Percentiles rank a stretch among this genome's conserved stretches.
phyloP scores from a whole-genome alignment of 73 alveolate species.

The Paramecium primaurelia region DNA sequence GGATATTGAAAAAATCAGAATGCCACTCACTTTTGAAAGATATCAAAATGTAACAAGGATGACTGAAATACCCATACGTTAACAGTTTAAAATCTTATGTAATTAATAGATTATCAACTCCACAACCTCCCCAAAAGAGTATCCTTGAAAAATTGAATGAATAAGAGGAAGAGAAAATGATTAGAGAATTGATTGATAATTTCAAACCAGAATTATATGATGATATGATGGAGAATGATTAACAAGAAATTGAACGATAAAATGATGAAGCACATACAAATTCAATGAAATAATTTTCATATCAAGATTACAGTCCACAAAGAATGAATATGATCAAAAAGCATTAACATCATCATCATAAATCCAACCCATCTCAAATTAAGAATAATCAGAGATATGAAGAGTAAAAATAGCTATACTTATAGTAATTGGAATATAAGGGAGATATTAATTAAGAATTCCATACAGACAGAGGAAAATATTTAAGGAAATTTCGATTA shows the following conservation, averaged over 20 bases:
- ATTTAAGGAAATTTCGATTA: neutral
- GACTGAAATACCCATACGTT: neutral
- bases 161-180: neutral
- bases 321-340: slow-evolving; percentile 2
- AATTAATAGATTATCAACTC: neutral
- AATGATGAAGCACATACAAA: slow-evolving; percentile 13
- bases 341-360: neutral
- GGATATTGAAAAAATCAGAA: slow-evolving; percentile 6
- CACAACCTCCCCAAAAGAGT: neutral
- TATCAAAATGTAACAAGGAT: neutral
- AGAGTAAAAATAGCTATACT: neutral
- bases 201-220: neutral
- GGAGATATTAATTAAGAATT: neutral
- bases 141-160: neutral
- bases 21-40: neutral
- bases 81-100: neutral
- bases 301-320: neutral
- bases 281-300: neutral
- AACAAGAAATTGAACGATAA: neutral
- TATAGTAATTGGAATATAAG: neutral
- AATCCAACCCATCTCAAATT: neutral
- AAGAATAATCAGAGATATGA: neutral
- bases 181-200: neutral
- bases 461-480: neutral
- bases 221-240: neutral